Evolutionary conservation across 352 stramenopile species (phyloP).

Genomic region (Globisporangium takayamanum): DNA sequence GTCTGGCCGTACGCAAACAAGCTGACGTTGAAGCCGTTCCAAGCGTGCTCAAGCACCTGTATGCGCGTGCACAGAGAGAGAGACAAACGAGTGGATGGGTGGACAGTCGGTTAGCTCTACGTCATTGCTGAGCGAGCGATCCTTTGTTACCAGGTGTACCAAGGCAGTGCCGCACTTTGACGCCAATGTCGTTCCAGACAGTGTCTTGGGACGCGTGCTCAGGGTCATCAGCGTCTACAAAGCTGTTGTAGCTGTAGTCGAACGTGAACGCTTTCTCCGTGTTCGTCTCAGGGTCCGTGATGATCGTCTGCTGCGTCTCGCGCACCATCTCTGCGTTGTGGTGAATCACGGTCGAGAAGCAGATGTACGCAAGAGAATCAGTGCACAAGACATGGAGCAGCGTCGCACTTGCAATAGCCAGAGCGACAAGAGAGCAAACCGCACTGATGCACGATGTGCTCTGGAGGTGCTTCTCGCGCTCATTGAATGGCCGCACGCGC

Average conservation of each 20-base stretch:
- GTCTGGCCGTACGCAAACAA: constrained; percentile 87
- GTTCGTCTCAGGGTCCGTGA: constrained; percentile 74
- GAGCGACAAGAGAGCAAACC: constrained; percentile 1
- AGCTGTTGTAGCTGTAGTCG: constrained; percentile 89
- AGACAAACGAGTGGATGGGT: background rate
- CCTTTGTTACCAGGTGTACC: background rate
- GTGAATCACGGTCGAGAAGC: background rate
- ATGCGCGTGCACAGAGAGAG: background rate
- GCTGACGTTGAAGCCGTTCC: constrained; percentile 88
- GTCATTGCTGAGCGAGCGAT: too few relatives aligned
- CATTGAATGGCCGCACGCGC: constrained; percentile 75
- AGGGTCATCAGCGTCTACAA: constrained; percentile 40
- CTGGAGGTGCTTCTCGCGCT: constrained; percentile 68
- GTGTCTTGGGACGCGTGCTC: constrained; percentile 72
- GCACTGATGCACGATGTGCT: constrained; percentile 68
- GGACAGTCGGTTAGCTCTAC: background rate
- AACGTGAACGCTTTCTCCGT: constrained; percentile 81
- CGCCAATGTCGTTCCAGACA: constrained; percentile 82
- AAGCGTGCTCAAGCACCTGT: constrained; percentile 82
- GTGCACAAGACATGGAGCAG: background rate
- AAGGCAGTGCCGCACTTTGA: constrained; percentile 32
- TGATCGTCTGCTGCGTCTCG: constrained; percentile 77
- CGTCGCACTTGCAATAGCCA: background rate
- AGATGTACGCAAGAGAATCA: too few relatives aligned
- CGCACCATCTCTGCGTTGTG: constrained; percentile 55